Percentiles rank a stretch among this genome's conserved stretches.
Evolutionary conservation across 192 early-diverging fungal species (phyloP).

Genomic region (Cladochytrium replicatum): DNA sequence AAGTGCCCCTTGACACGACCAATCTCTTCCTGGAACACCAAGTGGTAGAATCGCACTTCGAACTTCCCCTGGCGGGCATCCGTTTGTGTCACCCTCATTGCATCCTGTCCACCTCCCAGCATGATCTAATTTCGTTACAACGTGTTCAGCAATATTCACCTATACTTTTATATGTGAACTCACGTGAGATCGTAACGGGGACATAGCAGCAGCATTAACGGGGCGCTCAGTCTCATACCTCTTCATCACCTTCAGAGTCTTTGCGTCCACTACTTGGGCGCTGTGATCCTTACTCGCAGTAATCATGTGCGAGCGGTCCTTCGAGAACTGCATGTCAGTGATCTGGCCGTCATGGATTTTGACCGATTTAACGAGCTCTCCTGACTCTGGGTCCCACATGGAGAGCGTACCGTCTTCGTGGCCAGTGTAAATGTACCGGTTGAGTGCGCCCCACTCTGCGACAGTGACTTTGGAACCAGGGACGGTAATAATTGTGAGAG

Average conservation of each 20-base stretch:
- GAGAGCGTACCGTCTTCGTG: constrained; percentile 88
- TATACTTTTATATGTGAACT: background rate
- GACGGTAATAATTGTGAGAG: constrained; percentile 60
- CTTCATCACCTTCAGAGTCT: constrained; percentile 75
- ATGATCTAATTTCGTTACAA: constrained; percentile 55
- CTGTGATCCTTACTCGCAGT: constrained; percentile 92
- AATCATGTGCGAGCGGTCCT: constrained; percentile 87
- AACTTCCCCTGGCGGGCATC: constrained; percentile 88
- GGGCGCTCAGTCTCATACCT: constrained; percentile 75
- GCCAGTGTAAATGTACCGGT: constrained; percentile 88
- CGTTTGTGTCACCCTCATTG: constrained; percentile 93
- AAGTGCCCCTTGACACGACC: constrained; percentile 97
- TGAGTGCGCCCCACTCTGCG: constrained; percentile 83
- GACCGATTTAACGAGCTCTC: constrained; percentile 50
- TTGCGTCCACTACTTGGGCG: constrained; percentile 78
- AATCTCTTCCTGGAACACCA: constrained; percentile 91
- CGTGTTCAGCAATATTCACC: constrained; percentile 41
- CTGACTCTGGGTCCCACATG: constrained; percentile 83
- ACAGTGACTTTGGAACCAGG: constrained; percentile 78
- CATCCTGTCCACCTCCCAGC: constrained; percentile 95
- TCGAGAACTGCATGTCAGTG: constrained; percentile 88
- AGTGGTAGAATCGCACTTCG: constrained; percentile 93
- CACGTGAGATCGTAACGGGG: constrained; percentile 58
- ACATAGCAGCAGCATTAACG: constrained; percentile 86
- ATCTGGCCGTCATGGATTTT: constrained; percentile 62